Conservation (phyloP, 371 early-diverging fungal species). For the Syncephalastrum sp. region DNA sequence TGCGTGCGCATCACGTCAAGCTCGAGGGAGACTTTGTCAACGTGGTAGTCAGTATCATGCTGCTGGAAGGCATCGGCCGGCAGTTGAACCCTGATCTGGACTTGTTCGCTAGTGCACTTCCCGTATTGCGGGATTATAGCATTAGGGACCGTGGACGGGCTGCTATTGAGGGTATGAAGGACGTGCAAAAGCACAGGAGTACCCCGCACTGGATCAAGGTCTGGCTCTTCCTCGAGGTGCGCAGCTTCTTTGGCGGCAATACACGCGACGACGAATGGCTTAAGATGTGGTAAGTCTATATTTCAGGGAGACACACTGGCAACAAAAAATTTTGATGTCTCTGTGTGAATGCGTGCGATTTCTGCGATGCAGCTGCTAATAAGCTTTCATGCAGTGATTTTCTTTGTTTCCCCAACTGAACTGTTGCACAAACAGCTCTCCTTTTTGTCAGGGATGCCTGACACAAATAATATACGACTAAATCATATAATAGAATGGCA, state of each 20-base stretch:
- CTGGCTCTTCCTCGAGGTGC: constrained; percentile 76
- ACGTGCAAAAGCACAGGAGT: constrained; percentile 46
- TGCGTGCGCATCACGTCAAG: constrained; percentile 87
- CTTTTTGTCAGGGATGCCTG: too few relatives aligned
- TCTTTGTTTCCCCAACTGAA: constrained; percentile 14
- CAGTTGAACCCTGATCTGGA: constrained; percentile 90
- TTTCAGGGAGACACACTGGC: background rate
- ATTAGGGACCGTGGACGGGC: constrained; percentile 57
- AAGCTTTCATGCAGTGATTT: constrained; percentile 10
- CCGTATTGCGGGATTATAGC: constrained; percentile 72
- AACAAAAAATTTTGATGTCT: background rate
- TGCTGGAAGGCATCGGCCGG: constrained; percentile 93
- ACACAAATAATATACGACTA: too few relatives aligned
- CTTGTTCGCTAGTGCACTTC: constrained; percentile 79
- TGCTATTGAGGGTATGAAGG: constrained; percentile 52
- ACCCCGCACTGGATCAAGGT: constrained; percentile 66
- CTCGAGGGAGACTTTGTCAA: constrained; percentile 94
- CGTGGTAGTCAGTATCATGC: constrained; percentile 84
- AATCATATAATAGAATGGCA: too few relatives aligned
- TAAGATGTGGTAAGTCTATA: constrained; percentile 37
- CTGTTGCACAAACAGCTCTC: too few relatives aligned
- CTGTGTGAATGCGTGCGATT: background rate
- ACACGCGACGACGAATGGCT: constrained; percentile 50
- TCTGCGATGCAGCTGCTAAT: too few relatives aligned
- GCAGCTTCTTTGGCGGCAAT: constrained; percentile 58